These are phyloP conservation scores for Dichotomocladium elegans DNA, from an alignment of 371 early-diverging fungal species.

Conservation along the genomic window DNA sequence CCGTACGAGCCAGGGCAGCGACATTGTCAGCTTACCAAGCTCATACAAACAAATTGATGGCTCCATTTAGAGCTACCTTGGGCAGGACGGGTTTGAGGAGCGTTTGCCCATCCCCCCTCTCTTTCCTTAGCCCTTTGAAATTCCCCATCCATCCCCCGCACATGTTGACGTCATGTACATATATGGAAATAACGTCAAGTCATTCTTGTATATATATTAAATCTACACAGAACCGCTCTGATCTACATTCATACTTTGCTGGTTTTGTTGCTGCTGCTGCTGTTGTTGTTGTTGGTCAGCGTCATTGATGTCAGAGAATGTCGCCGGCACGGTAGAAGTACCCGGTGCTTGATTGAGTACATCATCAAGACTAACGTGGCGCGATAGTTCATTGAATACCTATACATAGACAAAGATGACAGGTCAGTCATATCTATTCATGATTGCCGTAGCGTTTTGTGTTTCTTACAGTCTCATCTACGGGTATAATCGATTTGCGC, in stretches of 20 bases:
- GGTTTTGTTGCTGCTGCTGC: not conserved
- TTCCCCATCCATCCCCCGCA: no score
- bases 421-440: not conserved
- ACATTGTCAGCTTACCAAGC: no score
- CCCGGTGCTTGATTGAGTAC: slow-evolving; percentile 57
- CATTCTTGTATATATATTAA: no score
- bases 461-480: slow-evolving; percentile 64
- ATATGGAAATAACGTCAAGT: no score
- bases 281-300: not conserved
- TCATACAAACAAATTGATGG: no score
- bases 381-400: slow-evolving; percentile 76
- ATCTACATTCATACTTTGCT: slow-evolving; percentile 1
- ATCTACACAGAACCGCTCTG: not conserved
- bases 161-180: no score
- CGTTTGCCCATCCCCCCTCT: no score
- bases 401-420: not conserved
- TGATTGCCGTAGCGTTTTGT: not conserved
- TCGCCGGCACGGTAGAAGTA: slow-evolving; percentile 10
- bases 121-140: no score
- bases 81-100: no score
- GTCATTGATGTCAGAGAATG: not conserved
- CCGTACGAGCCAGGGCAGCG: no score
- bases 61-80: no score
- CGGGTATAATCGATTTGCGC: slow-evolving; percentile 89
- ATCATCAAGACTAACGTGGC: slow-evolving; percentile 84